phyloP scores from a whole-genome alignment of 139 green algal species.

The Ettlia oleoabundans region DNA sequence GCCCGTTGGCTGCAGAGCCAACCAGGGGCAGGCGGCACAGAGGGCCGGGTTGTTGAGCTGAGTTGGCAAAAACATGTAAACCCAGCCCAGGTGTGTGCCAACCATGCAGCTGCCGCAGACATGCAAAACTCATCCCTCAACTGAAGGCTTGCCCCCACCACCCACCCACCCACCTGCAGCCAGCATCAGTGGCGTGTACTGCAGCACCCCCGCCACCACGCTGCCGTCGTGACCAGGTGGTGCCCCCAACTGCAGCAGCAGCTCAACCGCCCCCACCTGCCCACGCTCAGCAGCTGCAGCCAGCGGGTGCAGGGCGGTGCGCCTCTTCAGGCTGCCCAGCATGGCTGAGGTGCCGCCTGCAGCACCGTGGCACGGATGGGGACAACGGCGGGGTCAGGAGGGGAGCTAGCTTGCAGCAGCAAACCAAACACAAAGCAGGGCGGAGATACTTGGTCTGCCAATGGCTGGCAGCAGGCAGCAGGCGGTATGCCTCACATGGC shows the following conservation, averaged over 20 bases:
- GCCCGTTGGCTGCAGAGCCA: slow-evolving; percentile 3
- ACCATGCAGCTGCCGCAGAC: no score
- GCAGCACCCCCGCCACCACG: slow-evolving; percentile 7
- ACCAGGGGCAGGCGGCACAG: neutral
- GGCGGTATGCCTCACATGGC: no score
- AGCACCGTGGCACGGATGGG: no score
- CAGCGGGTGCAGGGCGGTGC: slow-evolving; percentile 23
- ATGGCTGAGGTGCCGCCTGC: slow-evolving; percentile 20
- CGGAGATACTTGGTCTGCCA: no score
- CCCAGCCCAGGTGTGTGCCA: no score
- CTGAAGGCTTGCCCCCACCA: no score
- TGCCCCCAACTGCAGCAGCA: slow-evolving; percentile 19
- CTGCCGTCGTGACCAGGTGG: neutral
- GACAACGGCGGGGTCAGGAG: no score
- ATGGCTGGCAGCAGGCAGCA: no score
- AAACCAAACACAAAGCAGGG: no score
- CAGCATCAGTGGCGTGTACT: slow-evolving; percentile 26
- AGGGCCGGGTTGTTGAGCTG: neutral
- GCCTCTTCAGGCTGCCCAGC: neutral
- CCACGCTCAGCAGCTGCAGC: slow-evolving; percentile 2
- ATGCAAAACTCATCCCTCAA: no score
- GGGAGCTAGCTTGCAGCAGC: no score
- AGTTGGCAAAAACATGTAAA: neutral
- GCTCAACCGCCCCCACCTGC: slow-evolving; percentile 13
- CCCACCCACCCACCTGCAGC: slow-evolving; percentile 29